Evolutionary conservation across 2,329 filamentous ascomycete genomes (phyloP).

Genomic region (Coniochaeta hoffmannii): DNA sequence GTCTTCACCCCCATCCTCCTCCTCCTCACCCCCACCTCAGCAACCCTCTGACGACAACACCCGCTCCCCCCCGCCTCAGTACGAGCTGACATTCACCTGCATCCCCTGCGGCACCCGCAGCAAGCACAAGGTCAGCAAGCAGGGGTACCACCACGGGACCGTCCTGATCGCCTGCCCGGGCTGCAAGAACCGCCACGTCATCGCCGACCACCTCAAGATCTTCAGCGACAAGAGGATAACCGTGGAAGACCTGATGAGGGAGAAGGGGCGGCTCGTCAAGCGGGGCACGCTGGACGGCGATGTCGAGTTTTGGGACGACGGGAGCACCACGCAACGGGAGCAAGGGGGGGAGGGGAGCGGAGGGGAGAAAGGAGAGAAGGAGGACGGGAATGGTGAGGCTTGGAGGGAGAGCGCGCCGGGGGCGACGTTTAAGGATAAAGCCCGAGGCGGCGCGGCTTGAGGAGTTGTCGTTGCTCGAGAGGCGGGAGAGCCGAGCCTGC

Average conservation of each 20-base stretch:
- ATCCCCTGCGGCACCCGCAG: conserved; percentile 74
- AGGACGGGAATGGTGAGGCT: not conserved
- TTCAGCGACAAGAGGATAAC: conserved; percentile 66
- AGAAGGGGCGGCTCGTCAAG: conserved; percentile 68
- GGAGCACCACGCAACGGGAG: conserved; percentile 30
- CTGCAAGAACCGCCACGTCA: conserved; percentile 84
- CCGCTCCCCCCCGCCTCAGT: conserved; percentile 53
- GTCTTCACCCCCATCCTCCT: not conserved
- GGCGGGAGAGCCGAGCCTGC: too few species aligned
- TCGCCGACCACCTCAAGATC: conserved; percentile 78
- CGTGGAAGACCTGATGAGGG: conserved; percentile 68
- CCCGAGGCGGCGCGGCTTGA: not conserved
- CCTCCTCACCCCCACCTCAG: conserved; percentile 8
- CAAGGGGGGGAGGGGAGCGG: conserved; percentile 10
- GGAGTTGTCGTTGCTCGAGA: not conserved
- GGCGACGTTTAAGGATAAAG: conserved; percentile 17
- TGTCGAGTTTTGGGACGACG: conserved; percentile 86
- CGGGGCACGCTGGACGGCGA: conserved; percentile 72
- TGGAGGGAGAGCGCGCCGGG: conserved; percentile 13
- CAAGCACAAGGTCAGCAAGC: conserved; percentile 82
- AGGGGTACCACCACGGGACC: conserved; percentile 88
- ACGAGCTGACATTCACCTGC: conserved; percentile 89
- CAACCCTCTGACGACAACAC: conserved; percentile 17
- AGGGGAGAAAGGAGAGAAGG: not conserved
- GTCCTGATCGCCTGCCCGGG: conserved; percentile 81